Conservation (phyloP, 2,329 filamentous ascomycete genomes). For the Stagonosporopsis rhizophila region DNA sequence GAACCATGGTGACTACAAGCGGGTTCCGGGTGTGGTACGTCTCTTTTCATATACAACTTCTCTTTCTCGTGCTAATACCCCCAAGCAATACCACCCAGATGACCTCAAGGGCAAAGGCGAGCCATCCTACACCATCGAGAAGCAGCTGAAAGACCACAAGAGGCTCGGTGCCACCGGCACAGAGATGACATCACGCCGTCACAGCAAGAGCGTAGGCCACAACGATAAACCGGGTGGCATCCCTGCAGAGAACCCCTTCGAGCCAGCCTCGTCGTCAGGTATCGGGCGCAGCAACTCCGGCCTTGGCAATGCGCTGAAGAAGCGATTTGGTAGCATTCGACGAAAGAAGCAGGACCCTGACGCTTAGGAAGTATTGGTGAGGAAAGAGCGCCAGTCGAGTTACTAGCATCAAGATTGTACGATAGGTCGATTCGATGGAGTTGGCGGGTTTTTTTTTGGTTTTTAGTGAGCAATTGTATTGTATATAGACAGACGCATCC, state of each 20-base stretch:
- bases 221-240: slow-evolving; percentile 31
- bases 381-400: not conserved
- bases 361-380: slow-evolving; percentile 23
- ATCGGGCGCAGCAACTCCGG: slow-evolving; percentile 46
- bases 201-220: slow-evolving; percentile 48
- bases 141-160: slow-evolving; percentile 68
- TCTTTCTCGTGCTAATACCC: slow-evolving; percentile 17
- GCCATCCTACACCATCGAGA: slow-evolving; percentile 74
- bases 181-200: slow-evolving; percentile 53
- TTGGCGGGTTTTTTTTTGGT: slow-evolving; percentile 1
- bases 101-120: slow-evolving; percentile 87
- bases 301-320: slow-evolving; percentile 53
- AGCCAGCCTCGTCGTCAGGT: slow-evolving; percentile 30
- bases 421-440: not conserved
- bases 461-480: not conserved
- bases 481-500: slow-evolving; percentile 2
- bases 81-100: slow-evolving; percentile 69
- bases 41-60: not conserved
- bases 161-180: slow-evolving; percentile 50
- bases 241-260: slow-evolving; percentile 39
- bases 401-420: slow-evolving; percentile 14
- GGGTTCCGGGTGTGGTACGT: slow-evolving; percentile 76
- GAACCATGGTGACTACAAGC: slow-evolving; percentile 75
- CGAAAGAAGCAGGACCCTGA: slow-evolving; percentile 42
- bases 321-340: slow-evolving; percentile 56